Conservation (phyloP, 306 rosid genomes). For the Corylus americana region DNA sequence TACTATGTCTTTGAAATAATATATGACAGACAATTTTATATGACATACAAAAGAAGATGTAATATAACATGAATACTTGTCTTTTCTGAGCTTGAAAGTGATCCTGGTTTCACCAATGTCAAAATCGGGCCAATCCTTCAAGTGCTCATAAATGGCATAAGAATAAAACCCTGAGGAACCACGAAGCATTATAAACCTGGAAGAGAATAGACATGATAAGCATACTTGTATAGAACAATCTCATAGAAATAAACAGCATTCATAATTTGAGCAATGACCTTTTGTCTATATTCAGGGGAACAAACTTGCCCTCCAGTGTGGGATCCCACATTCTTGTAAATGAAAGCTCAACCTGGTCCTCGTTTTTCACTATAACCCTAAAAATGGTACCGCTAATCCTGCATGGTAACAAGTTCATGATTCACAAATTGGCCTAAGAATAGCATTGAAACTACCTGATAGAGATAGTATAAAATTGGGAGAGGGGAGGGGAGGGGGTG, state of each 20-base stretch:
- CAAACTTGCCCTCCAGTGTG: conserved; percentile 80
- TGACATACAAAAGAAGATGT: not conserved
- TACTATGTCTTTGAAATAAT: not conserved
- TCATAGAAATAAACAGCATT: conserved; percentile 17
- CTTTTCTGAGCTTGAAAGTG: conserved; percentile 81
- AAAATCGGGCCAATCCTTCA: conserved; percentile 81
- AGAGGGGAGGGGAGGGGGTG: not conserved
- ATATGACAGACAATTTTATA: not conserved
- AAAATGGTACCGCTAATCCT: conserved; percentile 81
- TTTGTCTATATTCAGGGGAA: conserved; percentile 89
- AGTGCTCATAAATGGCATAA: conserved; percentile 81
- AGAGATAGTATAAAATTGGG: not conserved
- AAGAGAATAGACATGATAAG: conserved; percentile 18
- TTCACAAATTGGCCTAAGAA: conserved; percentile 17
- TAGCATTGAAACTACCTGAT: not conserved
- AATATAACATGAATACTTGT: conserved; percentile 46
- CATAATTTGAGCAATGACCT: conserved; percentile 53
- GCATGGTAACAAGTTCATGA: conserved; percentile 39
- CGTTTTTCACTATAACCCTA: conserved; percentile 74
- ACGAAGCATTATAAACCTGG: conserved; percentile 78
- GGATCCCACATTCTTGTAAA: conserved; percentile 85
- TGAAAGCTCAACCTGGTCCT: conserved; percentile 86
- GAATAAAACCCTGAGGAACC: conserved; percentile 91
- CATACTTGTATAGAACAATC: conserved; percentile 20
- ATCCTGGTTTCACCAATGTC: conserved; percentile 79